These are phyloP conservation scores for Oryza longistaminata DNA, from an alignment of 176 grass and related monocot genomes.

Conservation along the genomic window DNA sequence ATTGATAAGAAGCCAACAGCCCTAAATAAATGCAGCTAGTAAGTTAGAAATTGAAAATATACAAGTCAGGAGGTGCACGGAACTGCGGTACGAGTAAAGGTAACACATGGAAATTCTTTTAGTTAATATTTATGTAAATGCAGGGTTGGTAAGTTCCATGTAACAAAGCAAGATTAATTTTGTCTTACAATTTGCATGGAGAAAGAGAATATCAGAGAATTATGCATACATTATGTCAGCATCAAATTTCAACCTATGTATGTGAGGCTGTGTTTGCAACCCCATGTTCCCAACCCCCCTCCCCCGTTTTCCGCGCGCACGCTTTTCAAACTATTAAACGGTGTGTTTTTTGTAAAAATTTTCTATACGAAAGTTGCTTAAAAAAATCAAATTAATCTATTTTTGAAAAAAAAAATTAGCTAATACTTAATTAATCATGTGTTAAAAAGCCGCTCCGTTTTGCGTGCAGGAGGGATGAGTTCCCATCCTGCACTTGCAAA, in stretches of 20 bases:
- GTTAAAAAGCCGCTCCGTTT: too few species aligned
- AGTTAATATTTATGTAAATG: not conserved
- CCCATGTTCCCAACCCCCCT: too few species aligned
- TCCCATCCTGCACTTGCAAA: too few species aligned
- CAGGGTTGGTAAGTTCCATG: not conserved
- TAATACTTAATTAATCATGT: too few species aligned
- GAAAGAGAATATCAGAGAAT: not conserved
- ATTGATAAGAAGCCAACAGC: slow-evolving; percentile 7
- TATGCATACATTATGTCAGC: not conserved
- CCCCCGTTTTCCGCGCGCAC: too few species aligned
- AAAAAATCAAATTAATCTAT: too few species aligned
- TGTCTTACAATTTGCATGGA: not conserved
- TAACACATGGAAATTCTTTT: not conserved
- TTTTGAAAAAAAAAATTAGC: too few species aligned
- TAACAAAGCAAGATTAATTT: not conserved
- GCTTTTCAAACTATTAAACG: too few species aligned
- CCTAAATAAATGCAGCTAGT: not conserved
- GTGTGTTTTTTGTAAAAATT: too few species aligned
- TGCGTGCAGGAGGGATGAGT: too few species aligned
- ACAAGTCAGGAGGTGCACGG: not conserved
- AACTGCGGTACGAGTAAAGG: slow-evolving; percentile 18
- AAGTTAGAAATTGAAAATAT: not conserved
- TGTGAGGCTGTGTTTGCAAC: too few species aligned
- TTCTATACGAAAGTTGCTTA: too few species aligned
- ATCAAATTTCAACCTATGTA: slow-evolving; percentile 1